These are phyloP conservation scores for Colletotrichum sp. DNA, from an alignment of 2,329 filamentous ascomycete species.

Conservation along the genomic window DNA sequence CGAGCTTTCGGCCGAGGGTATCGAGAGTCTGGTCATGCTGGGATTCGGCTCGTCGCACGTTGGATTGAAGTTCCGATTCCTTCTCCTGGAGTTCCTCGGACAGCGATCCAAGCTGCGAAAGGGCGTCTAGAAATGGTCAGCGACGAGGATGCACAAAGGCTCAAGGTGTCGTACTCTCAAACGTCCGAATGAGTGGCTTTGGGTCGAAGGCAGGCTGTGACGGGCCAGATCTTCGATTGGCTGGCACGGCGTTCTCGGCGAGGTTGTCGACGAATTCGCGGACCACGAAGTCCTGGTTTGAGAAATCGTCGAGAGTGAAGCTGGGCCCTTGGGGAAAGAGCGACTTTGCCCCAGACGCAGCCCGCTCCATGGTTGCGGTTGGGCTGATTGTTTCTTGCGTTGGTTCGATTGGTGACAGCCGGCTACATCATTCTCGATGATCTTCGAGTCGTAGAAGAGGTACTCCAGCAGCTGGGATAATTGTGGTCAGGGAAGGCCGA, in stretches of 20 bases:
- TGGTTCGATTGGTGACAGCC: not conserved
- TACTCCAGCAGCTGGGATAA: not conserved
- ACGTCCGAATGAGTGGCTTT: slow-evolving; percentile 94
- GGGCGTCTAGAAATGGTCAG: slow-evolving; percentile 52
- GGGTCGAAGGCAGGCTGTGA: slow-evolving; percentile 79
- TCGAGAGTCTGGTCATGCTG: slow-evolving; percentile 93
- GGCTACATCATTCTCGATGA: slow-evolving; percentile 2
- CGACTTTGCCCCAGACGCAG: slow-evolving; percentile 59
- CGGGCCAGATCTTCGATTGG: slow-evolving; percentile 77
- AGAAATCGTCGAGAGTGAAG: slow-evolving; percentile 89
- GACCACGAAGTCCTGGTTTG: slow-evolving; percentile 92
- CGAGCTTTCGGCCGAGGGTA: slow-evolving; percentile 84
- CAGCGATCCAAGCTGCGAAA: slow-evolving; percentile 71
- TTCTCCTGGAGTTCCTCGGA: slow-evolving; percentile 86
- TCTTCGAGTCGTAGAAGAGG: not conserved
- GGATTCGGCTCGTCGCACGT: slow-evolving; percentile 87
- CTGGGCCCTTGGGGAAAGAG: slow-evolving; percentile 79
- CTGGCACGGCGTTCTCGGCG: slow-evolving; percentile 82
- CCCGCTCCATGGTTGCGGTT: slow-evolving; percentile 42
- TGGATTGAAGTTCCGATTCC: slow-evolving; percentile 88
- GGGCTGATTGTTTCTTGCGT: not conserved
- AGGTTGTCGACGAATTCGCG: slow-evolving; percentile 96
- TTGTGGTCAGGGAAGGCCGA: not conserved
- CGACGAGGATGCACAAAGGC: not conserved
- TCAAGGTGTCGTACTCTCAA: slow-evolving; percentile 66